phyloP scores from a whole-genome alignment of 1,284 basidiomycete species.

The Pseudozyma pruni region DNA sequence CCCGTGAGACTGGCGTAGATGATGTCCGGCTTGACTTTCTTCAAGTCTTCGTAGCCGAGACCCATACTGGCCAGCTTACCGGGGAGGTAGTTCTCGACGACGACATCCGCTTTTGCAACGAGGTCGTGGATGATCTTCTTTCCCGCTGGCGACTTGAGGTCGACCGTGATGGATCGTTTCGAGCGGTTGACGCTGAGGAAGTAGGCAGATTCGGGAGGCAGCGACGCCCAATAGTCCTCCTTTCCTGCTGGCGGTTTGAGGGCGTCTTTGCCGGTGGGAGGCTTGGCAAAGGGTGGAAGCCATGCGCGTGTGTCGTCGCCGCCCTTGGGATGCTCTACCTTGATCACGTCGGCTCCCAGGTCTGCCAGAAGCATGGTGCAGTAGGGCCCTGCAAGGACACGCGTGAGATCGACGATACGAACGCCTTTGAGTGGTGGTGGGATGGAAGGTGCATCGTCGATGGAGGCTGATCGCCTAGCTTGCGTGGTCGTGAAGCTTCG shows the following conservation, averaged over 20 bases:
- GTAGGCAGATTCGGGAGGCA: slow-evolving; percentile 91
- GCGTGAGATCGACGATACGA: slow-evolving; percentile 84
- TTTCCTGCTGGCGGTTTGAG: slow-evolving; percentile 68
- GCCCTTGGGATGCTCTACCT: slow-evolving; percentile 69
- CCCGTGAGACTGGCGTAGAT: slow-evolving; percentile 93
- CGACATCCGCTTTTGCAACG: slow-evolving; percentile 80
- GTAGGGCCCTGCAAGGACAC: slow-evolving; percentile 88
- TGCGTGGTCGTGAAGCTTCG: slow-evolving; percentile 2
- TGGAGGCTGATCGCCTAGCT: slow-evolving; percentile 1
- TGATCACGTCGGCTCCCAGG: slow-evolving; percentile 88
- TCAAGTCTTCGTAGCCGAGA: slow-evolving; percentile 85
- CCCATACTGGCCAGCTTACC: slow-evolving; percentile 85
- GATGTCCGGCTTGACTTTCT: slow-evolving; percentile 80
- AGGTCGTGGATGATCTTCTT: slow-evolving; percentile 81
- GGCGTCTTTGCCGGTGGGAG: slow-evolving; percentile 38
- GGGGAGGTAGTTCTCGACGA: slow-evolving; percentile 71
- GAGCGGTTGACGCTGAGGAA: slow-evolving; percentile 89
- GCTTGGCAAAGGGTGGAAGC: slow-evolving; percentile 55
- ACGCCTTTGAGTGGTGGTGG: slow-evolving; percentile 80
- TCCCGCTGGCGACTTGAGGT: slow-evolving; percentile 83
- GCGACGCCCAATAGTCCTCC: slow-evolving; percentile 71
- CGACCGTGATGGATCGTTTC: slow-evolving; percentile 83
- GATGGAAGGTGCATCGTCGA: slow-evolving; percentile 48
- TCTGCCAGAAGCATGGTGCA: slow-evolving; percentile 83
- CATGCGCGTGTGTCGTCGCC: slow-evolving; percentile 87